Base-by-base conservation (phyloP, 495 filamentous ascomycete genomes). In the Choiromyces venosus region DNA sequence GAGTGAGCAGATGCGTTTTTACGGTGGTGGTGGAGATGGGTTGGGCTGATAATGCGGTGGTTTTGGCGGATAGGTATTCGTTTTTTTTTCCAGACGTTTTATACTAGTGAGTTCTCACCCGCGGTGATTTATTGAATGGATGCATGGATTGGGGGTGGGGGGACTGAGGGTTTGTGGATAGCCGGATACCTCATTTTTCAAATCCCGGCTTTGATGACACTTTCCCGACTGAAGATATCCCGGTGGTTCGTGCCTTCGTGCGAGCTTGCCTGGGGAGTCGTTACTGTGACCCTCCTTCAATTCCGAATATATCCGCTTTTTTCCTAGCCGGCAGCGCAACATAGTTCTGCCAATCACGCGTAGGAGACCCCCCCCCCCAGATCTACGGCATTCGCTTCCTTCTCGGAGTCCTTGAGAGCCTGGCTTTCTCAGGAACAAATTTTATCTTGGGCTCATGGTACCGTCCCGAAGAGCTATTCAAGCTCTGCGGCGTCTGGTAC, bases 121-220 rank as follows among this genome's bases (percentile, higher is more conserved):
- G 65, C 56, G 40, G 56, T 66, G n/a, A 70, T 73, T 36, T 70
- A 70, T 46, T 36, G 72, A 18, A 64, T 68, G 7, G 71, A 66
- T n/a, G n/a, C n/a, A n/a, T n/a, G n/a, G n/a, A n/a, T n/a, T n/a
- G n/a, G n/a, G n/a, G n/a, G n/a, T n/a, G n/a, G n/a, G n/a, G n/a
- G n/a, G 16, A 66, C 46, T 12, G 66, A 61, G 36, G 29, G 29
- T 70, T 25, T 4, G 16, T 37, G 39, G 3, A 12, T 35, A 14
- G 82, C 85, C 38, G 83, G 82, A 4, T 85, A 84, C 65, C 82
- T 84, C 39, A 81, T 85, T 61, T 85, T 84, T 80, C 78, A 84
- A 39, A 82, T 85, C 44, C 85, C 85, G 19, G 83, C 82, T 38
- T 67, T 79, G 21, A 72, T 80, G 61, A 68, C 73, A 1, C 69